Evolutionary conservation across 179 eudicot genomes (phyloP).

Genomic region (Actinidia arguta): DNA sequence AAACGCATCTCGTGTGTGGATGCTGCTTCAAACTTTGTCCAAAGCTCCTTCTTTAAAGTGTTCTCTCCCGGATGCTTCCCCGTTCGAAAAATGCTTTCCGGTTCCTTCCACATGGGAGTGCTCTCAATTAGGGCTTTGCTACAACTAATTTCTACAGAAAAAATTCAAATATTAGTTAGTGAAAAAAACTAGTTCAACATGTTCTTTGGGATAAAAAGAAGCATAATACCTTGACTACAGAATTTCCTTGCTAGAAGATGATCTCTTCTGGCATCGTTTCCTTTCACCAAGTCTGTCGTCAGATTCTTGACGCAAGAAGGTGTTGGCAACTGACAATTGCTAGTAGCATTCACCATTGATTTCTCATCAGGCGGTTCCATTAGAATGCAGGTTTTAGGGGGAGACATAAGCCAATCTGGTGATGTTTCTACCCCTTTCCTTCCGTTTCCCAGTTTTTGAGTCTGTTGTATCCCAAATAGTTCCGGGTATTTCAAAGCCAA

Average conservation of each 20-base stretch:
- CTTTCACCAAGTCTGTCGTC: conserved; percentile 24
- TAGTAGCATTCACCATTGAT: conserved; percentile 29
- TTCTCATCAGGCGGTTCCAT: conserved; percentile 77
- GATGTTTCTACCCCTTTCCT: conserved; percentile 61
- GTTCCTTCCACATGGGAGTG: conserved; percentile 79
- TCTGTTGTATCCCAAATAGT: conserved; percentile 55
- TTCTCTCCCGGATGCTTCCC: conserved; percentile 88
- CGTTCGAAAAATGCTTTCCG: conserved; percentile 45
- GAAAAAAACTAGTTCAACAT: not conserved
- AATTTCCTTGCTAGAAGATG: conserved; percentile 23
- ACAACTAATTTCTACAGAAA: conserved; percentile 34
- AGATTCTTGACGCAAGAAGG: conserved; percentile 34
- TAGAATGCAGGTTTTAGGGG: conserved; percentile 83
- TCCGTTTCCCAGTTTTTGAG: conserved; percentile 38
- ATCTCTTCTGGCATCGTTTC: conserved; percentile 16
- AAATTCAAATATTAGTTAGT: not conserved
- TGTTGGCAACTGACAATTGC: conserved; percentile 32
- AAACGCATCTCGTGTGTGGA: conserved; percentile 37
- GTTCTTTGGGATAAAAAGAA: not conserved
- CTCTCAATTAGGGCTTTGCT: conserved; percentile 41
- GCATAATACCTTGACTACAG: conserved; percentile 30
- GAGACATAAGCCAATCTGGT: conserved; percentile 85
- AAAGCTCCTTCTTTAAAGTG: conserved; percentile 88
- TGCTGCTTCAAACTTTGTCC: conserved; percentile 92
- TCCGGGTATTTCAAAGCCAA: conserved; percentile 62